Base-by-base conservation (phyloP, 208 protist genomes). In the Strigomonas galati region DNA sequence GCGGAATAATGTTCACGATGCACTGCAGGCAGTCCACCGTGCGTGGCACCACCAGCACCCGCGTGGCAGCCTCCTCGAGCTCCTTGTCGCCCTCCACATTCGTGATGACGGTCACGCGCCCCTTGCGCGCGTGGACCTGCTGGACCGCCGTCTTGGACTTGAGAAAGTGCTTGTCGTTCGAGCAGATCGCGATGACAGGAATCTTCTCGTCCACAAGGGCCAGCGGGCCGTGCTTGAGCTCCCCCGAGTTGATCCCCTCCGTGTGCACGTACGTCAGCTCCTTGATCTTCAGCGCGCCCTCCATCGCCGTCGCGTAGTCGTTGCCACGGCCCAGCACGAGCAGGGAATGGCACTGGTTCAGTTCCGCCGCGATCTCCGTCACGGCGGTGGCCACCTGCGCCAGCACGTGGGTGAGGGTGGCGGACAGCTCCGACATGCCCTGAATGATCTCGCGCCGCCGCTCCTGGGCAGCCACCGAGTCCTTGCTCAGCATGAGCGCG, bases 211-310 rank as follows among this genome's bases (percentile, higher is more conserved):
- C 97, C 37, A 99, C 91, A 5, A 99, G 79, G 26, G 98, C 98
- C 17, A 99, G 87, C 14, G 98, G 96, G 10, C 98, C 98, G 67
- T 99, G 98, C 82, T 99, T 99, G 10, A 99, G 82, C 63, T 98
- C 97, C 7, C 98, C 98, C 0, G 85, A 84, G 59, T 95, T 84
- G 61, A 98, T 97, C 51, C 97, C 97, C 71, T 99, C 98, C 5
- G 96, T 92, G 74, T 99, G 97, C 23, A 99, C 88, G 82, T 99
- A 99, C 14, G 85, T 94, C 44, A 99, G 74, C 81, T 99, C 98
- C 76, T 99, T 99, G 60, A 99, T 82, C 72, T 99, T 99, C 30
- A 98, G 79, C 19, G 96, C 89, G 17, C 93, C 96, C 79, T 99
- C 98, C 40, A 98, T 65, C 30, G 85, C 87, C 3, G 94, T 97